Evolutionary conservation across 2,329 filamentous ascomycete genomes (phyloP), one percentile per base, ranked within the genome.

Genomic region (Elsinoe ampelina): DNA sequence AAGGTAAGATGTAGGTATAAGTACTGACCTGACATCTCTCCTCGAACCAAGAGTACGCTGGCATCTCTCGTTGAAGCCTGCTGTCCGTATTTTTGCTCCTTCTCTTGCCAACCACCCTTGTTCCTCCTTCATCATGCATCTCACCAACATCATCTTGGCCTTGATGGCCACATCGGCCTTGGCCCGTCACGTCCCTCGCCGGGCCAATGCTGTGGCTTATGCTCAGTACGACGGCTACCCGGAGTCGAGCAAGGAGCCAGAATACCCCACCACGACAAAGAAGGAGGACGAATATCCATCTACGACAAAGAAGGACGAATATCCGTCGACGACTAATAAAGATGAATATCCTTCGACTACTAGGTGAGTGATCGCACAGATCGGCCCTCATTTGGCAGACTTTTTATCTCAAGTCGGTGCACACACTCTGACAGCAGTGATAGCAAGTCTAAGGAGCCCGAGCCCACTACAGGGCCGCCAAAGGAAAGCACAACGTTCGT

Each of bases 51-150:
- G 45, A 50, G 6, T 17, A 8, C n/a, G 34, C 26, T 10, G 45
- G 45, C 45, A 50, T 50, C 45, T 50, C 15, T 50, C 45, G 45
- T 50, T 50, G 26, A 50, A 50, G 45, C 26, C 26, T 10, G 32
- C 32, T 30, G 10, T 12, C n/a, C 7, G n/a, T 15, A 35, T 11
- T 8, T 8, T 3, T 35, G 15, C 10, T 35, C 22, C 45, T 50
- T 50, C 45, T 15, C 13, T 50, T 8, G 3, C 22, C 45, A 17
- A n/a, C 5, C 3, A 2, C 45, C 45, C 45, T 19, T 12, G 12
- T 12, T 35, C 4, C 5, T 8, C 26, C 26, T 39, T 39, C 45
- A 19, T 19, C 45, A 50, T 50, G 45, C 45, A 50, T 50, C 30
- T 50, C 45, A 50, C 3, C n/a, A 34, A 15, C n/a, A 12, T 50